Conservation (phyloP, 164 flowering plant genomes). For the Santalum album region DNA sequence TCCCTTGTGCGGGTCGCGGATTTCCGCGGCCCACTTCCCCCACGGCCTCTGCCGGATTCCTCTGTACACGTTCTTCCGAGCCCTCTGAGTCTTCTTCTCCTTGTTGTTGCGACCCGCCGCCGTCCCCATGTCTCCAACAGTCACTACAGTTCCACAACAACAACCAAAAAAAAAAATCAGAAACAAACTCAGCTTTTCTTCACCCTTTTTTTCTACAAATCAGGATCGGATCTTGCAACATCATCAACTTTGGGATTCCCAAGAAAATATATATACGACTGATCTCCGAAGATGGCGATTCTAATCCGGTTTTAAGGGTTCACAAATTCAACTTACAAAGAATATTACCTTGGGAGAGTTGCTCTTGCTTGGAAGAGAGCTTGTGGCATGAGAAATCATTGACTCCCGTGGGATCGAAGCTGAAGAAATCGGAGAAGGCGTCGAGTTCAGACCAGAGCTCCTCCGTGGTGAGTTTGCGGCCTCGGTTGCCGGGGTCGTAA, state of each 20-base stretch:
- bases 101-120: slow-evolving; percentile 3
- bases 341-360: too few species aligned
- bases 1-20: slow-evolving; percentile 62
- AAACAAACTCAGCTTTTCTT: too few species aligned
- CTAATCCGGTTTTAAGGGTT: too few species aligned
- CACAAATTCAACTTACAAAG: too few species aligned
- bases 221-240: too few species aligned
- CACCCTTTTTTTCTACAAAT: too few species aligned
- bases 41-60: slow-evolving; percentile 69
- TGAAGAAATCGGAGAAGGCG: slow-evolving; percentile 26
- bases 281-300: too few species aligned
- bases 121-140: neutral
- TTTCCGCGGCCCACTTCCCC: slow-evolving; percentile 82
- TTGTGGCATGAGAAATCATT: neutral
- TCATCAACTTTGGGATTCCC: too few species aligned
- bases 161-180: too few species aligned
- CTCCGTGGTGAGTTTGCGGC: slow-evolving; percentile 31
- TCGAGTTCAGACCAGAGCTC: slow-evolving; percentile 55
- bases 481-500: slow-evolving; percentile 16
- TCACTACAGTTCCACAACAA: neutral
- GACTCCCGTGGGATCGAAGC: slow-evolving; percentile 6
- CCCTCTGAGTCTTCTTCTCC: slow-evolving; percentile 6
- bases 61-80: slow-evolving; percentile 52
- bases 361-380: neutral
- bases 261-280: too few species aligned